Evolutionary conservation across 2,329 filamentous ascomycete genomes (phyloP).

Genomic region (Xylariaceae sp.): DNA sequence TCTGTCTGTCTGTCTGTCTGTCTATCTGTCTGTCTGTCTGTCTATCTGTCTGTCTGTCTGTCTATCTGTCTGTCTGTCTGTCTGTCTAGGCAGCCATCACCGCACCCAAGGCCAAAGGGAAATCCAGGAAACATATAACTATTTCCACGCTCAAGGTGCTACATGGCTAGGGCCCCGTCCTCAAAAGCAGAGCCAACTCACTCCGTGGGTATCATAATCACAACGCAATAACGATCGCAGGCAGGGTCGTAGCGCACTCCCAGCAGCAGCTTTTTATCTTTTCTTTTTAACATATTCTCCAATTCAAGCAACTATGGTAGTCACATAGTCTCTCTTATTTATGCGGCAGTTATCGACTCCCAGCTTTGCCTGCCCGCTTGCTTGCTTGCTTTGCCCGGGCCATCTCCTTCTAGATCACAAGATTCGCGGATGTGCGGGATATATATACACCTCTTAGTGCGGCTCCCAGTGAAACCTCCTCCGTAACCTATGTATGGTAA

Average conservation of each 20-base stretch:
- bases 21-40: no score
- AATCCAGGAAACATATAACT: no score
- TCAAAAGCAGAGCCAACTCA: no score
- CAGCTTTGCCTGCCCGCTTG: background rate
- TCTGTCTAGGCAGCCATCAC: no score
- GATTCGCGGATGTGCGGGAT: background rate
- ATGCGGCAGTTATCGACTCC: background rate
- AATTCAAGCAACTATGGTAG: background rate
- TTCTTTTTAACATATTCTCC: background rate
- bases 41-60: no score
- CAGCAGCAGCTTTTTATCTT: background rate
- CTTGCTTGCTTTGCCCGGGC: background rate
- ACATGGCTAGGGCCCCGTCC: no score
- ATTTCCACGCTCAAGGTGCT: no score
- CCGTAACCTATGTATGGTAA: constrained; percentile 7
- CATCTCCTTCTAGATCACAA: background rate
- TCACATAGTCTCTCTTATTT: background rate
- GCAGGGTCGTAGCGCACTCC: no score
- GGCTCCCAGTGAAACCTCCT: constrained; percentile 15
- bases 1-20: no score
- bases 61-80: no score
- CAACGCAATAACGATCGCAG: background rate
- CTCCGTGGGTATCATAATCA: background rate
- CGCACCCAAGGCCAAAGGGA: no score
- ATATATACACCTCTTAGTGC: constrained; percentile 14